Percentiles rank a stretch among this genome's conserved stretches.
Evolutionary conservation across 345 rosid species (phyloP).

Genomic region (Anacardium occidentale): DNA sequence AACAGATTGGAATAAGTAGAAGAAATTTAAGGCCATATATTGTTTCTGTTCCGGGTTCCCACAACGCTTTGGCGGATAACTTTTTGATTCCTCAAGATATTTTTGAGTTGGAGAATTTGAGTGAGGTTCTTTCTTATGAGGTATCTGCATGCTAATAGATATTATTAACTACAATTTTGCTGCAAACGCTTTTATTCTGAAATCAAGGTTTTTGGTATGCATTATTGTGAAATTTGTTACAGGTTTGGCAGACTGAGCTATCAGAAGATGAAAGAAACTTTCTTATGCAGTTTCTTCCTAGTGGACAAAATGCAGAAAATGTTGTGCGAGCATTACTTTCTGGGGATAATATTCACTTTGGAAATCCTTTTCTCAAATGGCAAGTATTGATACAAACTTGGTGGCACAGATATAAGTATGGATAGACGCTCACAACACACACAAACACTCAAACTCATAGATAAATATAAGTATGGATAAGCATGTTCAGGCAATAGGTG

Average conservation of each 20-base stretch:
- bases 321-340: conserved; percentile 58
- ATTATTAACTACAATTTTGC: conserved; percentile 12
- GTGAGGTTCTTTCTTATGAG: conserved; percentile 71
- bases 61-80: conserved; percentile 57
- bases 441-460: background rate
- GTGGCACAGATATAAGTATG: background rate
- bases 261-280: conserved; percentile 65
- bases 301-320: conserved; percentile 49
- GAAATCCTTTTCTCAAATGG: conserved; percentile 82
- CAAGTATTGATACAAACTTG: conserved; percentile 30
- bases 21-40: conserved; percentile 65
- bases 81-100: conserved; percentile 59
- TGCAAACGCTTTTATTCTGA: conserved; percentile 5
- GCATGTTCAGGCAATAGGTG: background rate
- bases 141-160: conserved; percentile 33
- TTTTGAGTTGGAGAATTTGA: conserved; percentile 69
- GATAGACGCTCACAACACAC: background rate
- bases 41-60: conserved; percentile 38
- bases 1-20: conserved; percentile 68
- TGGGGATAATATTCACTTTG: conserved; percentile 83
- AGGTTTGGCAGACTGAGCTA: conserved; percentile 74
- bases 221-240: conserved; percentile 20
- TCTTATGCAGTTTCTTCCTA: conserved; percentile 85
- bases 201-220: conserved; percentile 11
- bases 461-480: background rate